Conservation (phyloP, 1,284 basidiomycete species). For the Ceratorhiza oryzae-sativae region DNA sequence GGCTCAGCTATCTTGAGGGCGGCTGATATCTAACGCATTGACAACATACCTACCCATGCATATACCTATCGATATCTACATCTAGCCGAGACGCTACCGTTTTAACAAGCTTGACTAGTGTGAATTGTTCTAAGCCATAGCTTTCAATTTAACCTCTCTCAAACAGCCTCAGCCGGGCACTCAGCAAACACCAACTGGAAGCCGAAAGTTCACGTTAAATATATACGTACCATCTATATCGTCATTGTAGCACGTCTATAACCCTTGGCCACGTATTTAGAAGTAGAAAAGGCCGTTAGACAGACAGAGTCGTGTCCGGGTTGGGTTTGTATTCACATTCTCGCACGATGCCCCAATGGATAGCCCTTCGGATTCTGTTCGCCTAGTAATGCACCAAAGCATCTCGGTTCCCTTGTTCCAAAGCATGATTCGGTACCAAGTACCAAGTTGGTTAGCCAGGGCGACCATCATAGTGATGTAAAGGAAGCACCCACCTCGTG, state of each 20-base stretch:
- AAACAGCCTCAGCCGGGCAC: too few species aligned
- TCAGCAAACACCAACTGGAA: too few species aligned
- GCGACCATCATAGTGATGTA: background rate
- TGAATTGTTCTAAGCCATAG: too few species aligned
- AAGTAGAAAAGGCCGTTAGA: background rate
- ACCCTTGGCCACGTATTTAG: background rate
- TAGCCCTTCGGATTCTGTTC: background rate
- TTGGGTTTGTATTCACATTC: background rate
- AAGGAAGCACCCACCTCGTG: constrained; percentile 2
- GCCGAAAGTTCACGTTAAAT: background rate
- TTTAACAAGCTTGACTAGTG: too few species aligned
- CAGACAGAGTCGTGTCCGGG: background rate
- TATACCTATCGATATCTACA: too few species aligned
- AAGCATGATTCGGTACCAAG: background rate
- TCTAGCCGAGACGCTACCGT: too few species aligned
- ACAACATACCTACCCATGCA: too few species aligned
- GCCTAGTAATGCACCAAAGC: background rate
- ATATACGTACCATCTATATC: background rate
- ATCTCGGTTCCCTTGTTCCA: background rate
- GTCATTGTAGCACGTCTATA: background rate
- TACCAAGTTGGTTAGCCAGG: constrained; percentile 6
- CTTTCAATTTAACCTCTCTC: too few species aligned
- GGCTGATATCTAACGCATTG: too few species aligned
- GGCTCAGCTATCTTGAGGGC: too few species aligned
- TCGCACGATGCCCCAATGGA: background rate